Percentiles rank a stretch among this genome's conserved stretches.
phyloP scores from a whole-genome alignment of 768 basidiomycete genomes.

The Leccinum ochraceum region DNA sequence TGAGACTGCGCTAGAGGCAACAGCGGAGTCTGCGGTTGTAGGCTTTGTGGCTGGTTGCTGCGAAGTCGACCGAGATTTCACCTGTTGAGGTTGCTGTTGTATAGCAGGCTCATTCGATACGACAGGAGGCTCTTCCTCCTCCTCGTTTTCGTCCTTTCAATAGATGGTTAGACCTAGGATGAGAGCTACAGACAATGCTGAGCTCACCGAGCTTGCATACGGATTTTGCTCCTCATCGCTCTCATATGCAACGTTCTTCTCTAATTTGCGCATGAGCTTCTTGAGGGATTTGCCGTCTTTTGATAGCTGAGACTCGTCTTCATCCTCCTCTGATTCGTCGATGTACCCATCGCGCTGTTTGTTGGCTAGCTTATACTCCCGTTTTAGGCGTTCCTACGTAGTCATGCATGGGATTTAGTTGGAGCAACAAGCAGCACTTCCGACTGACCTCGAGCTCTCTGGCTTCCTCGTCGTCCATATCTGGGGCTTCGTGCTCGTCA shows the following conservation, averaged over 20 bases:
- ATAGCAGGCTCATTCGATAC: conserved; percentile 46
- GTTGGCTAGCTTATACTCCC: conserved; percentile 78
- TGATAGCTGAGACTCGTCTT: conserved; percentile 57
- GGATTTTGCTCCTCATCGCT: conserved; percentile 81
- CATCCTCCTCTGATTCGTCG: conserved; percentile 75
- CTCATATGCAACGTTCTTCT: conserved; percentile 81
- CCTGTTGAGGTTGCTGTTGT: conserved; percentile 43
- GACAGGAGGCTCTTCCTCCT: conserved; percentile 61
- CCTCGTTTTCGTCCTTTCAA: conserved; percentile 65
- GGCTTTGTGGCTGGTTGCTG: conserved; percentile 37
- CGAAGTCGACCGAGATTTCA: conserved; percentile 47
- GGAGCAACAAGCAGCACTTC: neutral
- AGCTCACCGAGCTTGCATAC: conserved; percentile 72
- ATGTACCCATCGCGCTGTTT: conserved; percentile 68
- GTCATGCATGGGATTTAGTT: neutral
- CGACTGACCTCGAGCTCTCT: conserved; percentile 73
- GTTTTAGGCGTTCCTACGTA: conserved; percentile 76
- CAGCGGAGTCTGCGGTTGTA: conserved; percentile 27
- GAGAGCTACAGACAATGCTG: neutral
- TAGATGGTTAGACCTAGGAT: conserved; percentile 1
- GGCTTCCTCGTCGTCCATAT: conserved; percentile 80
- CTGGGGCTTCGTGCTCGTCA: conserved; percentile 73
- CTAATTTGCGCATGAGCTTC: conserved; percentile 81
- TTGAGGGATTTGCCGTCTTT: conserved; percentile 80
- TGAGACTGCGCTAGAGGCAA: conserved; percentile 60